phyloP scores from a whole-genome alignment of 176 grass and related monocot genomes.

The Aegilops speltoides region DNA sequence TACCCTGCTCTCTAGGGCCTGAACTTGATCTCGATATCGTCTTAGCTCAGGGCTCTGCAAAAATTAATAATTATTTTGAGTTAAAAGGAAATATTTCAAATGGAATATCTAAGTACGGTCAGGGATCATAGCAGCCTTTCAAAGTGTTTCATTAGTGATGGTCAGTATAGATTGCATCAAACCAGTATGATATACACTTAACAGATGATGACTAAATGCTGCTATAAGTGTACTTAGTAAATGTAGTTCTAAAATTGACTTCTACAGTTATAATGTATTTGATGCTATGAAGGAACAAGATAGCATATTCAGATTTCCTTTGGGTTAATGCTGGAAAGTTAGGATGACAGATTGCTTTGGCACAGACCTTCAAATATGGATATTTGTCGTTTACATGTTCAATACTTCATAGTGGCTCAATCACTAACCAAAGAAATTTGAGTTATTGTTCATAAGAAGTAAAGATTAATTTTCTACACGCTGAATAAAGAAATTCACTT shows the following conservation, averaged over 20 bases:
- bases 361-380: constrained; percentile 19
- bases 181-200: constrained; percentile 1
- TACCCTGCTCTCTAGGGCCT: constrained; percentile 63
- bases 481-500: constrained; percentile 6
- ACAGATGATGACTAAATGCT: constrained; percentile 5
- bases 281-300: constrained; percentile 6
- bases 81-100: constrained; percentile 8
- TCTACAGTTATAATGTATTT: neutral
- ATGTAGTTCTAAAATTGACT: constrained; percentile 18
- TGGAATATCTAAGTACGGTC: neutral
- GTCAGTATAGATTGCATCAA: neutral
- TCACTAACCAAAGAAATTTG: neutral
- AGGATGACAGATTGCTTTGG: constrained; percentile 14
- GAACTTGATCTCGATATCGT: constrained; percentile 55
- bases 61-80: constrained; percentile 17
- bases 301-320: neutral
- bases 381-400: neutral
- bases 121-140: neutral
- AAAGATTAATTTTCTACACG: neutral
- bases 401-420: neutral
- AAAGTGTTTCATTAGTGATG: neutral
- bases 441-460: neutral
- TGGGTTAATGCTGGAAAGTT: neutral
- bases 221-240: neutral
- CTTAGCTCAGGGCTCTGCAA: constrained; percentile 70